Percentiles rank a stretch among this genome's conserved stretches.
phyloP scores from a whole-genome alignment of 768 basidiomycete species.

The Scleroderma bovista region DNA sequence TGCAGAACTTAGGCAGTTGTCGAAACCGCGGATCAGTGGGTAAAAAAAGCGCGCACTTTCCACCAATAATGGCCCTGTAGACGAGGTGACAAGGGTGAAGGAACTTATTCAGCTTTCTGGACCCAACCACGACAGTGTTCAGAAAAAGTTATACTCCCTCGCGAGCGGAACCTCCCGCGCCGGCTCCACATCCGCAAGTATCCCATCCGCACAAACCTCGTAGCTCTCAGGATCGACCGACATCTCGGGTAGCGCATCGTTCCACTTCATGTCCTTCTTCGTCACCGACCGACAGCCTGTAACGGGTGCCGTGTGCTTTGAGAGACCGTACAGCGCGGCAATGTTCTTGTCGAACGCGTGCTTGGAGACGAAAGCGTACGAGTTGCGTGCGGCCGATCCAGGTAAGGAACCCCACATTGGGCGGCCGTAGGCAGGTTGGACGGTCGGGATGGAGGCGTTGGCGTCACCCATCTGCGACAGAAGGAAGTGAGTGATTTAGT shows the following conservation, averaged over 20 bases:
- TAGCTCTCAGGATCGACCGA: conserved; percentile 90
- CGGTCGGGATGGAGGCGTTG: conserved; percentile 92
- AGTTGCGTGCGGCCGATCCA: conserved; percentile 75
- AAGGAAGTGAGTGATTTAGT: background rate
- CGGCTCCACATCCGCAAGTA: conserved; percentile 68
- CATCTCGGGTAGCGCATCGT: conserved; percentile 76
- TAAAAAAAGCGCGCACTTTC: too few species aligned
- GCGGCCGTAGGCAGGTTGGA: conserved; percentile 80
- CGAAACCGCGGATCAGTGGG: too few species aligned
- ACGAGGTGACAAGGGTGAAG: too few species aligned
- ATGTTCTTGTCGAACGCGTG: conserved; percentile 55
- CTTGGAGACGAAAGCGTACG: conserved; percentile 81
- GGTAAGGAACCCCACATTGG: conserved; percentile 94
- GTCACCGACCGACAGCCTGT: conserved; percentile 63
- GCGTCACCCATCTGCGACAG: conserved; percentile 84
- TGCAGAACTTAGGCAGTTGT: too few species aligned
- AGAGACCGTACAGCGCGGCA: conserved; percentile 61
- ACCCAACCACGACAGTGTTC: conserved; percentile 13
- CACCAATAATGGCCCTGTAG: too few species aligned
- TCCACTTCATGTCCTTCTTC: conserved; percentile 95
- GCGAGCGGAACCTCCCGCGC: conserved; percentile 66
- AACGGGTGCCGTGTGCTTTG: conserved; percentile 73
- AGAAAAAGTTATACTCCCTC: conserved; percentile 78
- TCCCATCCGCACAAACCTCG: conserved; percentile 76
- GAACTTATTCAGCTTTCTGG: background rate